Base-by-base conservation (phyloP, 805 yeast genomes). In the Komagataella mondaviorum region DNA sequence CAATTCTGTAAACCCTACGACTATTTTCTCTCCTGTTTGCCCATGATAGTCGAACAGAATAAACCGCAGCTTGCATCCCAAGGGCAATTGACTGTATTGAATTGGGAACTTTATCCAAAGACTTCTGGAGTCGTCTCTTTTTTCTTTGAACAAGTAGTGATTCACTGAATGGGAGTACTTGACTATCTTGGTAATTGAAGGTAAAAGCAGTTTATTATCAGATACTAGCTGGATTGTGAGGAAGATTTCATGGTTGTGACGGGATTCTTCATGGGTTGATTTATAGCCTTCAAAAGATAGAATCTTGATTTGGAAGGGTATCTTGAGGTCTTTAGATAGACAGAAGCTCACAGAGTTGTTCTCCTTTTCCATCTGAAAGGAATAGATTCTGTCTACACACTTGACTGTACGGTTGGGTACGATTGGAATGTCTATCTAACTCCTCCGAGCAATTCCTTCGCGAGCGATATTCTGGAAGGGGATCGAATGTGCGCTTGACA, bases 71-170 rank as follows among this genome's bases (percentile, higher is more conserved):
- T 71, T 75, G 4, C 93, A 66, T 45, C 77, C 75, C 44, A 80
- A 61, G 2, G 87, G 83, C n/a, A 91, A 63, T 59, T 88, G 93
- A 51, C 77, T 76, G 56, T 85, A 79, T 51, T 73, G 71, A 2
- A 90, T 75, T 0, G 97, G 91, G 48, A 93, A 63, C 48, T 76
- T 74, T 18, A 88, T 64, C 85, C 88, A 83, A 10, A 30, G 39
- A 30, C 39, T 30, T 30, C 39, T 30, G 5, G 39, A 30, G 39
- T 54, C 80, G 79, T 57, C 83, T 76, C 90, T 62, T 75, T 60
- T 75, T 76, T 36, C 49, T 16, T 47, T 45, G 46, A 16, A 17
- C 60, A 62, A 49, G 63, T 67, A 48, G 58, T 60, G 48, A 63
- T 56, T 51, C 14, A 43, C n/a, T 44, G 20, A 23, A 49, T 52